A percentile compares a stretch with the other conserved stretches of the same genome.
phyloP scores from a whole-genome alignment of 768 basidiomycete species.

The Sporobolomyces roseus region DNA sequence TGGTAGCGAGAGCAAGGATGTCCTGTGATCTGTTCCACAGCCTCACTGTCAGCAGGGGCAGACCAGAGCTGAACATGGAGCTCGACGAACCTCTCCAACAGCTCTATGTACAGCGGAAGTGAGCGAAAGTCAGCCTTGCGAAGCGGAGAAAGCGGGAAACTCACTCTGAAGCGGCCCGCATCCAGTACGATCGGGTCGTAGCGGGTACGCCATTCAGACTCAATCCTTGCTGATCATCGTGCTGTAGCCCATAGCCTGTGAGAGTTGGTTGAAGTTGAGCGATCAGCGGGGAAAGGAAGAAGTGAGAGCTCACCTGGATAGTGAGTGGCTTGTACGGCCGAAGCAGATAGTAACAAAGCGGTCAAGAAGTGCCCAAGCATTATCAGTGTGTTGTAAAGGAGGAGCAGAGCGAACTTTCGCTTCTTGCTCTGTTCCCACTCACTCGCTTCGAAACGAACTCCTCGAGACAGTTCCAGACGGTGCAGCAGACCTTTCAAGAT shows the following conservation, averaged over 20 bases:
- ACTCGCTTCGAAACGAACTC: too few relatives aligned
- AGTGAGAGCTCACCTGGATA: constrained; percentile 2
- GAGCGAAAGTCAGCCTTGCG: fast-evolving
- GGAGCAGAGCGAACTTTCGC: too few relatives aligned
- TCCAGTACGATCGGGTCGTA: constrained; percentile 13
- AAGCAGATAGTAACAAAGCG: neutral
- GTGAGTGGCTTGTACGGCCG: neutral
- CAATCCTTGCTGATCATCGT: constrained; percentile 30
- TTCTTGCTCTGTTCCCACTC: too few relatives aligned
- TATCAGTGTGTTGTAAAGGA: too few relatives aligned
- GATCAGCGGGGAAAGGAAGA: neutral
- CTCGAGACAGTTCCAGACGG: too few relatives aligned
- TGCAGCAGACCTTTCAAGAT: too few relatives aligned
- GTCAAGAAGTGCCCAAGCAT: too few relatives aligned
- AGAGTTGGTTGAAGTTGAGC: neutral
- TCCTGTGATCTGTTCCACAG: constrained; percentile 32
- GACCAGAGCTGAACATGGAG: too few relatives aligned
- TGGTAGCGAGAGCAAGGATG: constrained; percentile 44
- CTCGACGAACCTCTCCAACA: too few relatives aligned
- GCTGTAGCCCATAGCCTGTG: constrained; percentile 24
- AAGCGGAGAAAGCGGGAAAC: neutral
- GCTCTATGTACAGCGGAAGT: neutral
- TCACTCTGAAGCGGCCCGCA: constrained; percentile 16
- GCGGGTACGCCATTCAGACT: constrained; percentile 29
- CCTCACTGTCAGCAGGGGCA: neutral